These are phyloP conservation scores for Orbilia javanica DNA, from an alignment of 2,329 filamentous ascomycete genomes.

Conservation along the genomic window DNA sequence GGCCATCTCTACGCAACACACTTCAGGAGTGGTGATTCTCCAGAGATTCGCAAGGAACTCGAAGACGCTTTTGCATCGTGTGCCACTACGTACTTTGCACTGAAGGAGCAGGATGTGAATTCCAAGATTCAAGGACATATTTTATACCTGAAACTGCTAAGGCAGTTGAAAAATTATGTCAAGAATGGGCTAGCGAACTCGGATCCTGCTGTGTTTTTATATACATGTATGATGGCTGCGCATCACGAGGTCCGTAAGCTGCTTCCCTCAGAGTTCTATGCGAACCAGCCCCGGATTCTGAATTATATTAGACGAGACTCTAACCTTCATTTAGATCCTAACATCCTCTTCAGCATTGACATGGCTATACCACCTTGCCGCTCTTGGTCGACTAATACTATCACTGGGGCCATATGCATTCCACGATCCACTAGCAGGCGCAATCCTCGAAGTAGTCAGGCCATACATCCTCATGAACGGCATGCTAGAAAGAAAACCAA, in stretches of 20 bases:
- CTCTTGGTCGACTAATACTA: conserved; percentile 43
- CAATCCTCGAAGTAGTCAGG: conserved; percentile 51
- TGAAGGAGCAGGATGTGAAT: conserved; percentile 48
- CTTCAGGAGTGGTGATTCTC: conserved; percentile 51
- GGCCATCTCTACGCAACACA: conserved; percentile 53
- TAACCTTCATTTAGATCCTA: conserved; percentile 21
- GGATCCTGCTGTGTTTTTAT: conserved; percentile 54
- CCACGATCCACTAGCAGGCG: conserved; percentile 50
- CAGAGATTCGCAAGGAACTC: conserved; percentile 49
- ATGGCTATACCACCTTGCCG: conserved; percentile 52
- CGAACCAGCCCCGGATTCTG: too few species aligned
- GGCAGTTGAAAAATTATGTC: conserved; percentile 50
- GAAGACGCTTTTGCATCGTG: conserved; percentile 51
- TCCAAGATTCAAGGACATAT: conserved; percentile 56
- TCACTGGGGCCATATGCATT: conserved; percentile 49
- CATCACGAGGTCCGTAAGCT: conserved; percentile 55
- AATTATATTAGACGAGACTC: neutral
- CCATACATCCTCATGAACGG: conserved; percentile 53
- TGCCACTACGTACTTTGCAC: conserved; percentile 52
- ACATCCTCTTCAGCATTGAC: conserved; percentile 43
- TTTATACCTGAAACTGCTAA: conserved; percentile 46
- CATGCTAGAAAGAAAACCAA: conserved; percentile 44
- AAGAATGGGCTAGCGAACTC: conserved; percentile 55
- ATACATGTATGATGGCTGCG: conserved; percentile 57
- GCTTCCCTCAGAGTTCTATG: too few species aligned